Evolutionary conservation across 2,329 filamentous ascomycete genomes (phyloP).

Genomic region (Aspergillus japonicus): DNA sequence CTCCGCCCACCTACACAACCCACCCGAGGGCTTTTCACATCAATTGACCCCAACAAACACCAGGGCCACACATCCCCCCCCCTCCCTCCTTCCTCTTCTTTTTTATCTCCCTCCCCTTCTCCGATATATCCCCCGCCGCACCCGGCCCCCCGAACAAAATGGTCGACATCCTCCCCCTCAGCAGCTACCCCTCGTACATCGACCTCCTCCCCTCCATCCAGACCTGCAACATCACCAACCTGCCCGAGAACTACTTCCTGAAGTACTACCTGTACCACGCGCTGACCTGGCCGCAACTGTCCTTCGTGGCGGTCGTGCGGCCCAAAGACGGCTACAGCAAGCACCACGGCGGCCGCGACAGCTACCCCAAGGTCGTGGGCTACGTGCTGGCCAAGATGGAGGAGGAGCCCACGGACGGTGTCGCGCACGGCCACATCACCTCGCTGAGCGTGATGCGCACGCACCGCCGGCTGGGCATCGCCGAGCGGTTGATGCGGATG

Average conservation of each 20-base stretch:
- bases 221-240: slow-evolving; percentile 97
- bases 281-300: slow-evolving; percentile 95
- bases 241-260: slow-evolving; percentile 99
- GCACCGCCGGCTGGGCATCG: slow-evolving; percentile 83
- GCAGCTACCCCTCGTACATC: slow-evolving; percentile 63
- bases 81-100: background rate
- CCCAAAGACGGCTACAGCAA: slow-evolving; percentile 71
- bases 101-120: background rate
- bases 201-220: slow-evolving; percentile 84
- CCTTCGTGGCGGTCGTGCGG: slow-evolving; percentile 92
- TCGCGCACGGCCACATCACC: slow-evolving; percentile 95
- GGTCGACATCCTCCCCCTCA: slow-evolving; percentile 51
- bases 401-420: slow-evolving; percentile 87
- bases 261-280: slow-evolving; percentile 99
- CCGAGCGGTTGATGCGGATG: slow-evolving; percentile 97
- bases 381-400: slow-evolving; percentile 99
- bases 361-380: slow-evolving; percentile 91
- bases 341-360: slow-evolving; percentile 66
- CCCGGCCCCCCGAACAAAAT: slow-evolving; percentile 31
- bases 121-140: too few species aligned
- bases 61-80: background rate
- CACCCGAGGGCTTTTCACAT: background rate
- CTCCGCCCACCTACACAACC: background rate
- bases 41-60: background rate
- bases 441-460: slow-evolving; percentile 94